Base-by-base conservation (phyloP, 148 eudicot genomes). In the Rhododendron vialii region DNA sequence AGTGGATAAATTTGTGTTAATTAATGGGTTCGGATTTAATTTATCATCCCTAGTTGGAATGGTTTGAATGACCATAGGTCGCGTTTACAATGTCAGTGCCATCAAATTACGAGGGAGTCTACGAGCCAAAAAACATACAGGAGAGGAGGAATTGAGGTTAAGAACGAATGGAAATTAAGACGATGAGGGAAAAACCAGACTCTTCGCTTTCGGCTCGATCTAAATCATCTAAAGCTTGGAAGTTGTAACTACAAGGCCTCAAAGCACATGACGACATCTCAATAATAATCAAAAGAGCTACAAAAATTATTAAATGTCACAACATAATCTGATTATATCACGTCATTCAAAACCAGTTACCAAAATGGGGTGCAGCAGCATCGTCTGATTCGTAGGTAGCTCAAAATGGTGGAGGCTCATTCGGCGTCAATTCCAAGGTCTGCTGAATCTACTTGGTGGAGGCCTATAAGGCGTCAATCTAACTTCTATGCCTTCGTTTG, bases 401-500 rank as follows among this genome's bases (percentile, higher is more conserved):
- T 55, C 45, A 12, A 7, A 38, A 18, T 63, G 69, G 33, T 85
- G 61, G 7, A 55, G 7, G 61, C 61, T 55, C 22, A 4, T 55
- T 55, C 61, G 61, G 61, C 17, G 22, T 55, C 61, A 55, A 55
- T 55, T 55, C 22, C 22, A 17, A 55, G 61, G 61, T 55, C 61
- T 55, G 17, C 61, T 18, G 22, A 55, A 55, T 55, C 20, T 55
- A 55, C 61, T 55, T 0, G 61, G 61, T 17, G 61, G 61, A 55
- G 61, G 1, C 55, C 13, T 13, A 8, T 3, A 7, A 15, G 13
- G 75, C 89, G 84, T 93, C 61, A 86, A 88, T 78, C 98, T 92
- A 45, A 95, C 95, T 91, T 95, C 98, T 53, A 95, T 92, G 2
- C 94, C 94, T 89, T 87, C 91, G 48, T 88, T 87, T 41, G 92